These are phyloP conservation scores for Scheffersomyces stipitis DNA, from an alignment of 805 yeast genomes.

Conservation along the genomic window DNA sequence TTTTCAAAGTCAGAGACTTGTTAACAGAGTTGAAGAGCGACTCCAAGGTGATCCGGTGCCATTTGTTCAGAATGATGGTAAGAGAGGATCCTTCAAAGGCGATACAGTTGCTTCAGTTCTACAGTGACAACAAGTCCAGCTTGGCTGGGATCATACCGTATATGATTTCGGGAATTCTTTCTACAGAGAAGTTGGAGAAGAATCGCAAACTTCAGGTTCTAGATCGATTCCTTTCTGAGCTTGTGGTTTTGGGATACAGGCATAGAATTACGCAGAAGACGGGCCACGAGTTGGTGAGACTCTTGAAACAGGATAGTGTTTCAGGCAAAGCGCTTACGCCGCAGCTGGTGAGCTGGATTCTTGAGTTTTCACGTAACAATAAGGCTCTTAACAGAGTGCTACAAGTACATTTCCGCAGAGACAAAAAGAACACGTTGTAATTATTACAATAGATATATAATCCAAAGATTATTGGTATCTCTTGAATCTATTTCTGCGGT, in stretches of 20 bases:
- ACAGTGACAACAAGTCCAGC: conserved; percentile 17
- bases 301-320: conserved; percentile 1
- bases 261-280: conserved; percentile 14
- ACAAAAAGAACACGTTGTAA: no score
- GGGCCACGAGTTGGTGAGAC: conserved; percentile 13
- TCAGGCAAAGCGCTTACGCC: conserved; percentile 1
- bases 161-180: conserved; percentile 28
- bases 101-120: conserved; percentile 21
- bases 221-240: conserved; percentile 14
- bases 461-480: neutral
- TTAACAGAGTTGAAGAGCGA: conserved; percentile 14
- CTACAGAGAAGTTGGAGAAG: conserved; percentile 12
- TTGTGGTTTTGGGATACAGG: conserved; percentile 18
- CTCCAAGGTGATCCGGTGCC: conserved; percentile 12
- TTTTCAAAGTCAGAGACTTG: conserved; percentile 19
- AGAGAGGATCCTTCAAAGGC: conserved; percentile 25
- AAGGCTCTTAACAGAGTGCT: conserved; percentile 3
- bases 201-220: conserved; percentile 18
- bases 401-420: neutral
- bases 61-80: conserved; percentile 25
- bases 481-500: conserved; percentile 27
- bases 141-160: conserved; percentile 17
- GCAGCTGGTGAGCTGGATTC: neutral
- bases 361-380: conserved; percentile 3
- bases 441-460: neutral